phyloP scores from a whole-genome alignment of 2,329 filamentous ascomycete species.

The Neonectria faginata region DNA sequence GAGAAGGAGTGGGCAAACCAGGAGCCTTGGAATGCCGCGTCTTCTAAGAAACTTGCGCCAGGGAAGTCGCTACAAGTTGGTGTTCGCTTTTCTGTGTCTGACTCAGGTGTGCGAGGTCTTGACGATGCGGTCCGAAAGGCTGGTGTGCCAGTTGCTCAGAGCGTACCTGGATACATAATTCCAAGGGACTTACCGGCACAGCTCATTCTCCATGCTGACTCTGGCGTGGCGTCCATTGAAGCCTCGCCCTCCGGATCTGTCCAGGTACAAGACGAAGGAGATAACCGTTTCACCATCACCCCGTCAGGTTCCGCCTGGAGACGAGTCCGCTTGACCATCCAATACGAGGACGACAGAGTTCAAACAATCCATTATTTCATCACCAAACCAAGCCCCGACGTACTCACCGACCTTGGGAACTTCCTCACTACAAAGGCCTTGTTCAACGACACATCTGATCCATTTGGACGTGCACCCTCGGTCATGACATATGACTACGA shows the following conservation, averaged over 20 bases:
- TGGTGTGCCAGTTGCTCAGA: slow-evolving; percentile 61
- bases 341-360: slow-evolving; percentile 58
- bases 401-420: slow-evolving; percentile 59
- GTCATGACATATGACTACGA: slow-evolving; percentile 69
- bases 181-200: slow-evolving; percentile 59
- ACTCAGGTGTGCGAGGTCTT: slow-evolving; percentile 57
- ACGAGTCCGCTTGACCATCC: slow-evolving; percentile 59
- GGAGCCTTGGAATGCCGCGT: slow-evolving; percentile 67
- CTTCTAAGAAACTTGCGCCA: slow-evolving; percentile 57
- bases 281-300: slow-evolving; percentile 55
- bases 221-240: slow-evolving; percentile 54
- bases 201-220: slow-evolving; percentile 58
- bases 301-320: slow-evolving; percentile 61
- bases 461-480: slow-evolving; percentile 65
- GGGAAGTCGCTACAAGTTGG: slow-evolving; percentile 62
- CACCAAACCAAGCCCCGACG: slow-evolving; percentile 59
- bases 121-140: slow-evolving; percentile 58
- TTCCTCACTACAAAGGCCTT: slow-evolving; percentile 67
- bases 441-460: slow-evolving; percentile 63
- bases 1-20: slow-evolving; percentile 65
- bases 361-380: slow-evolving; percentile 70
- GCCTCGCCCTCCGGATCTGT: slow-evolving; percentile 54
- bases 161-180: slow-evolving; percentile 67
- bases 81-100: slow-evolving; percentile 62
- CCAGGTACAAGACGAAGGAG: slow-evolving; percentile 43